Conservation (phyloP, 345 rosid species). For the Bruguiera sexangula region DNA sequence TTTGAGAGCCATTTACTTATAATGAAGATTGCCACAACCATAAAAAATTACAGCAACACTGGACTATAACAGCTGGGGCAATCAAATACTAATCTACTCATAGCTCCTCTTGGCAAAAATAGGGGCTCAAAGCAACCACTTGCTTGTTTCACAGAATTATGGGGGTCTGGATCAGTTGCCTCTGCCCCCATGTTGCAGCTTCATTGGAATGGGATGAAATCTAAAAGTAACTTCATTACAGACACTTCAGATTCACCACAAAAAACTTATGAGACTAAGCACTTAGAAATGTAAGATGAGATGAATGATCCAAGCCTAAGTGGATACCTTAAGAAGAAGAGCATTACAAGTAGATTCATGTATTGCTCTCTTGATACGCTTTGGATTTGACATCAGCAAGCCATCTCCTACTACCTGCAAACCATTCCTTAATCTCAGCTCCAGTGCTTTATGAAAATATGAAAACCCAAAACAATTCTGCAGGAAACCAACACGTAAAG, state of each 20-base stretch:
- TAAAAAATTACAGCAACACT: neutral
- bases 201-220: neutral
- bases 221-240: neutral
- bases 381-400: conserved; percentile 81
- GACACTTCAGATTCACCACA: neutral
- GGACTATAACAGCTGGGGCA: neutral
- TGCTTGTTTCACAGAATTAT: no score
- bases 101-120: no score
- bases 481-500: conserved; percentile 1
- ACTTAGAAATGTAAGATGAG: neutral
- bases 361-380: conserved; percentile 75
- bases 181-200: neutral
- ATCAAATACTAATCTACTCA: neutral
- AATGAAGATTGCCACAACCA: neutral
- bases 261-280: conserved; percentile 3
- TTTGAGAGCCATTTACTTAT: conserved; percentile 4
- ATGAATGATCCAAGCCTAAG: conserved; percentile 12
- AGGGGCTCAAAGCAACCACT: no score
- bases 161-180: neutral
- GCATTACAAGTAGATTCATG: conserved; percentile 79
- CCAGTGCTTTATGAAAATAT: neutral
- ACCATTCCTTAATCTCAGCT: neutral
- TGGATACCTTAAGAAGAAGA: conserved; percentile 84
- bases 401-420: conserved; percentile 92
- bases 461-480: neutral